phyloP scores from a whole-genome alignment of 1,284 basidiomycete genomes.

The Cryptococcus depauperatus region DNA sequence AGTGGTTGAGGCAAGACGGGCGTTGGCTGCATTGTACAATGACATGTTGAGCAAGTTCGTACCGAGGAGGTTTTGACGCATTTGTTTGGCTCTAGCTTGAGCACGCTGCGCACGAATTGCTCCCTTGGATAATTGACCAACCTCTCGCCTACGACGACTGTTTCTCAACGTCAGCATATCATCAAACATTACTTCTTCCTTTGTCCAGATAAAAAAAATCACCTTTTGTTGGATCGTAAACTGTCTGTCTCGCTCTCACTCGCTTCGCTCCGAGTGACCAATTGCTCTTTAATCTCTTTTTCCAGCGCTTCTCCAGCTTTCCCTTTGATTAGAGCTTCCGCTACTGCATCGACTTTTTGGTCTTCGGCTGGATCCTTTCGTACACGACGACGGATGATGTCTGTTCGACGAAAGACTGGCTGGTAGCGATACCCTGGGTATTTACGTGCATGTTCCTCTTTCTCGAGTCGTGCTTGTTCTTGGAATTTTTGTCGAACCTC shows the following conservation, averaged over 20 bases:
- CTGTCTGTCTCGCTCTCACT: conserved; percentile 19
- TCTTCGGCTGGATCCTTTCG: conserved; percentile 41
- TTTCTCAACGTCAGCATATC: neutral
- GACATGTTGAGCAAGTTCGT: conserved; percentile 31
- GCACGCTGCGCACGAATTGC: conserved; percentile 37
- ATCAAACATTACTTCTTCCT: neutral
- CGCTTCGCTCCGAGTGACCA: conserved; percentile 18
- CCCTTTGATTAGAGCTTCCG: conserved; percentile 37
- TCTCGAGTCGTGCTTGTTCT: conserved; percentile 36
- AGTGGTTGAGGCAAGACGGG: conserved; percentile 5
- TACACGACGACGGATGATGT: conserved; percentile 40
- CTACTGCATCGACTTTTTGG: conserved; percentile 41
- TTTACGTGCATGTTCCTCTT: conserved; percentile 39
- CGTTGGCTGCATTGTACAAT: conserved; percentile 22
- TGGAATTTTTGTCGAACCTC: conserved; percentile 37
- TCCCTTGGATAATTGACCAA: conserved; percentile 39
- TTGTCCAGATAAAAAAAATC: conserved; percentile 1
- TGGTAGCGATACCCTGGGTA: conserved; percentile 44
- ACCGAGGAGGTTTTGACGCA: conserved; percentile 37
- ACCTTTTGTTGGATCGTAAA: conserved; percentile 8
- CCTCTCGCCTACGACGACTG: conserved; percentile 29
- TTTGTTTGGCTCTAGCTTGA: conserved; percentile 30
- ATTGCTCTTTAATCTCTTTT: conserved; percentile 34
- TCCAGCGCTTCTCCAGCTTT: conserved; percentile 34
- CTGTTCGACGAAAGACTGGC: conserved; percentile 37